Base-by-base conservation (phyloP, 1,284 basidiomycete species). In the Pseudozyma pruni region DNA sequence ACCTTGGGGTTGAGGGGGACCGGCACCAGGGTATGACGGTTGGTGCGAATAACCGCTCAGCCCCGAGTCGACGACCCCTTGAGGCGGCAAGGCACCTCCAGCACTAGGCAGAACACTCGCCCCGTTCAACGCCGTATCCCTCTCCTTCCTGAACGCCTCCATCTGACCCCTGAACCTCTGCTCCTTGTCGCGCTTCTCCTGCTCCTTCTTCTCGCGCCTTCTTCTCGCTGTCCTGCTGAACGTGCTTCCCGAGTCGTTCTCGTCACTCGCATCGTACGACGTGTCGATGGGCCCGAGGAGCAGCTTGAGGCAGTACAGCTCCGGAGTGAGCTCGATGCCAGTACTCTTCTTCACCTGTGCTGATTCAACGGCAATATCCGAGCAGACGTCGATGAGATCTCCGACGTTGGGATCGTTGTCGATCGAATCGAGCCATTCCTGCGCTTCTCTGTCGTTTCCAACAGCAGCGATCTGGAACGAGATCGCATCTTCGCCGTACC, bases 361-460 rank as follows among this genome's bases (percentile, higher is more conserved):
- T 4, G 64, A 64, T 41, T 78, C 76, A 14, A 61, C 33, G n/a
- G 54, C 46, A 39, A 74, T 76, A 44, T 76, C 74, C 13, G 72
- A 75, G 34, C 61, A 67, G 3, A 78, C 76, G 39, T 78, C 76
- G 43, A 78, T 47, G 17, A 78, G 49, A 38, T 74, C 69, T n/a
- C 76, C 76, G 0, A 78, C 71, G 25, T 42, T 45, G 14, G 56
- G 57, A 32, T 78, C 61, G 37, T 71, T 67, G 48, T 78, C 76
- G 60, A 78, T 75, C n/a, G 45, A 57, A 34, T 78, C 76, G 25
- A 78, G 64, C 76, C 76, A 78, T 16, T 76, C 68, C 19, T 76
- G 74, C 3, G 76, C 76, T n/a, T 76, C 76, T 11, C 54, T 23
- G 38, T 78, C 76, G 46, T 78, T 78, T 14, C 76, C 76, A 0